Base-by-base conservation (phyloP, 805 yeast species). In the Kluyveromyces lactis region DNA sequence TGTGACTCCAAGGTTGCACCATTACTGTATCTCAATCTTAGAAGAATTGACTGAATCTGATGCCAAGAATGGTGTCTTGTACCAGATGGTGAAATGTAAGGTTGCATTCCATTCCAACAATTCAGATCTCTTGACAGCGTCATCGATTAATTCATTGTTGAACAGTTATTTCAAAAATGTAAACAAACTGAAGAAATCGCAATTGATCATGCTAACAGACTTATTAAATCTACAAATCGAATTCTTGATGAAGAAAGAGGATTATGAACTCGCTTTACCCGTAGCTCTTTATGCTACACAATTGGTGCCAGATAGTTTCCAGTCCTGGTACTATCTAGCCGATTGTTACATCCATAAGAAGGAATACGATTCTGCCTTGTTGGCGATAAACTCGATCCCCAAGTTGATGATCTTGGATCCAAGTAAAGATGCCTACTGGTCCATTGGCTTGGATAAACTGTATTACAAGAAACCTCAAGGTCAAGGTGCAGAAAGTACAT, bases 361-460 rank as follows among this genome's bases (percentile, higher is more conserved):
- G 16, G 46, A 53, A 26, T 58, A 43, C 36, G 47, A 49, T 6
- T 43, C 44, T 21, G 63, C 61, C 2, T 39, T 59, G 16, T 41
- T 51, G 4, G 49, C 62, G 2, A 48, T 59, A n/a, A 59, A 59
- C 40, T 53, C 62, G 9, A 51, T 57, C 52, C 62, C 64, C 9
- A 48, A 47, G 28, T 36, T 58, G 34, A 49, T 49, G 12, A 39
- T 45, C 12, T 35, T 41, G n/a, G 62, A 59, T 40, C 44, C 40
- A 18, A 37, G 40, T 18, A 52, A 49, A 28, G 49, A 48, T n/a
- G 50, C 52, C 10, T 31, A 47, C 26, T 48, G 42, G 30, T 17
- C 28, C 27, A 30, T 18, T 19, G 19, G 18, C 10, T 12, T 31
- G 7, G 43, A 40, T 15, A 33, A 26, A n/a, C 13, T 42, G 12